phyloP scores from a whole-genome alignment of 2,329 filamentous ascomycete species.

The Colletotrichum graminicola region DNA sequence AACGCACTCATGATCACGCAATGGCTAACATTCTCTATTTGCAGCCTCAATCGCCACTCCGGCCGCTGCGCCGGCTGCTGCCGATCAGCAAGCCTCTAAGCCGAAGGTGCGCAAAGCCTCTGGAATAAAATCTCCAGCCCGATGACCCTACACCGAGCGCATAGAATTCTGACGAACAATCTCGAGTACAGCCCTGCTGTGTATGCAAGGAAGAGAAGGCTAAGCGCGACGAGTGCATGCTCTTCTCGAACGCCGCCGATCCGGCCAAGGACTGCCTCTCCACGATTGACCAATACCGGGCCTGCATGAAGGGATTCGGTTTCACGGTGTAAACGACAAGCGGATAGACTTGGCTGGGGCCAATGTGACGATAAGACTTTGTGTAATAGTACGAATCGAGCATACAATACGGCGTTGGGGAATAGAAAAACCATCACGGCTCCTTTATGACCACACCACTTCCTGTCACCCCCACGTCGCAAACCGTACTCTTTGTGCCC shows the following conservation, averaged over 20 bases:
- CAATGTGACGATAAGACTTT: conserved; percentile 34
- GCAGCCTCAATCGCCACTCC: conserved; percentile 47
- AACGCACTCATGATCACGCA: not conserved
- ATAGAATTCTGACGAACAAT: conserved; percentile 17
- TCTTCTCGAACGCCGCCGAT: conserved; percentile 88
- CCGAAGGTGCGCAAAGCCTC: conserved; percentile 55
- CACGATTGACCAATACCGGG: conserved; percentile 86
- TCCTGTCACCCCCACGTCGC: not conserved
- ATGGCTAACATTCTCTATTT: conserved; percentile 21
- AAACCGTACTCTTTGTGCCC: not conserved
- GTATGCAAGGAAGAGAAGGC: conserved; percentile 97
- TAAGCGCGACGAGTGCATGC: conserved; percentile 96
- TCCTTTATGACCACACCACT: not conserved
- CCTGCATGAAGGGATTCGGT: conserved; percentile 93
- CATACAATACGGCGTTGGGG: conserved; percentile 42
- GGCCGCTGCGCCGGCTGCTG: conserved; percentile 47
- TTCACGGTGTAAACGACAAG: conserved; percentile 73
- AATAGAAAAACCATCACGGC: conserved; percentile 37
- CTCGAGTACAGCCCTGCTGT: conserved; percentile 81
- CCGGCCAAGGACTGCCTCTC: conserved; percentile 86
- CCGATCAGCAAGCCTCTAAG: conserved; percentile 52
- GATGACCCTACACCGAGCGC: not conserved
- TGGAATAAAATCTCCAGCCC: not conserved
- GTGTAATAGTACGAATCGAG: conserved; percentile 41
- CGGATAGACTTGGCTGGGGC: not conserved